phyloP scores from a whole-genome alignment of 345 rosid species.

The Trapa incisa region DNA sequence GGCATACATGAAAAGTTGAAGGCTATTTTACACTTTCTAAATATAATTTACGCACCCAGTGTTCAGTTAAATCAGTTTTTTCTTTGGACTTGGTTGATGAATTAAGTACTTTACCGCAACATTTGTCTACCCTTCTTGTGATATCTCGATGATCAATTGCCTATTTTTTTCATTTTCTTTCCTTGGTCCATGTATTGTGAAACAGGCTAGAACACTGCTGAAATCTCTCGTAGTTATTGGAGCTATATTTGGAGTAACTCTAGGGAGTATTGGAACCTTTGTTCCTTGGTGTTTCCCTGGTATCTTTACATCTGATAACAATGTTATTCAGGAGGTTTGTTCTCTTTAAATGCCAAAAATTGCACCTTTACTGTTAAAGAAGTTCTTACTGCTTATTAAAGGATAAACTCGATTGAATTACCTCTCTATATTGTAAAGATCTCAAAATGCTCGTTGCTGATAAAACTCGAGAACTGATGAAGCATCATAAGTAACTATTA shows the following conservation, averaged over 20 bases:
- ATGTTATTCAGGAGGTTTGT: slow-evolving; percentile 31
- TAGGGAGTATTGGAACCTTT: slow-evolving; percentile 29
- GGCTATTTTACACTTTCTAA: background rate
- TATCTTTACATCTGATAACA: slow-evolving; percentile 34
- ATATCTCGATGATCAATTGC: background rate
- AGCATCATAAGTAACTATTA: background rate
- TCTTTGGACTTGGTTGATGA: background rate
- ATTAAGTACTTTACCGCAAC: background rate
- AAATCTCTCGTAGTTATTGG: slow-evolving; percentile 39
- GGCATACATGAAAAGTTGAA: background rate
- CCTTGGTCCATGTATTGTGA: slow-evolving; percentile 4
- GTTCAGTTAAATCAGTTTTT: background rate
- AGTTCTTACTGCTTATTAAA: background rate
- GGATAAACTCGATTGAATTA: background rate
- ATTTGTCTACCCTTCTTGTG: background rate
- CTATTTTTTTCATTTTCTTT: background rate
- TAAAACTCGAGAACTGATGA: background rate
- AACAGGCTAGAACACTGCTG: slow-evolving; percentile 37
- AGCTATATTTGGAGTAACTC: slow-evolving; percentile 21
- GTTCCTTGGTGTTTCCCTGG: slow-evolving; percentile 39
- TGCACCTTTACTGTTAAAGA: background rate
- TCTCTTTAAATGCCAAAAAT: background rate
- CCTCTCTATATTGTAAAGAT: background rate
- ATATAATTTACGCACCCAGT: background rate
- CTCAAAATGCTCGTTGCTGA: background rate